Base-by-base conservation (phyloP, 2,329 filamentous ascomycete species). In the Aspergillus sp. region DNA sequence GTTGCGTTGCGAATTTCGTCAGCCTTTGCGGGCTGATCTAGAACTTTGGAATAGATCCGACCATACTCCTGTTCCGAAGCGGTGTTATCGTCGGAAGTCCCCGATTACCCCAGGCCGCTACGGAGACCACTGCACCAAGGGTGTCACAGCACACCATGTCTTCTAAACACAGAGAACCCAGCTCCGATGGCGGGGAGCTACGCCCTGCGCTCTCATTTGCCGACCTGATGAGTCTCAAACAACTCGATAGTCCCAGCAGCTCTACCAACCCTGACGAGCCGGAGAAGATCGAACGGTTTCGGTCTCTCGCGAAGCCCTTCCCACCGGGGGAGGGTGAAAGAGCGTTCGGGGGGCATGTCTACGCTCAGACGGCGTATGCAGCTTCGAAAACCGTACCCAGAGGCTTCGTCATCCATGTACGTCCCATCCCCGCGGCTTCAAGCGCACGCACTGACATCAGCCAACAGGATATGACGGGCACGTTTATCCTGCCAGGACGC, bases 271-370 rank as follows among this genome's bases (percentile, higher is more conserved):
- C 51, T 14, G 35, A 47, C 19, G 60, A 57, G 9, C 54, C 60
- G 14, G 68, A 68, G 51, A 67, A 58, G 24, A 52, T 66, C 41
- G 66, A 71, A 17, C 54, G 46, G 3, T 72, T 72, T 26, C 58
- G 62, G 32, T 55, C 70, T 1, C 41, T 65, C 13, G 57, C 66
- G 33, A 45, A 47, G 3, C 70, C 70, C 2, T 80, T 74, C 54
- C 69, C 73, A 10, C 77, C 78, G 0, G 75, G 71, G 3, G 68
- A 66, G 6, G 64, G 70, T 14, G 68, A 68, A 2, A 68, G 73
- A 13, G 75, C 79, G 0, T 82, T 81, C 63, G 80, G 80, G 11
- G 80, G 80, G 1, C 79, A 83, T 67, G 79, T 82, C 4, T 82
- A 77, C 57, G 76, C 78, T n/a, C 81, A 83, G 64, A 76, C 80